phyloP scores from a whole-genome alignment of 2,329 filamentous ascomycete species.

The Neurospora crassa region DNA sequence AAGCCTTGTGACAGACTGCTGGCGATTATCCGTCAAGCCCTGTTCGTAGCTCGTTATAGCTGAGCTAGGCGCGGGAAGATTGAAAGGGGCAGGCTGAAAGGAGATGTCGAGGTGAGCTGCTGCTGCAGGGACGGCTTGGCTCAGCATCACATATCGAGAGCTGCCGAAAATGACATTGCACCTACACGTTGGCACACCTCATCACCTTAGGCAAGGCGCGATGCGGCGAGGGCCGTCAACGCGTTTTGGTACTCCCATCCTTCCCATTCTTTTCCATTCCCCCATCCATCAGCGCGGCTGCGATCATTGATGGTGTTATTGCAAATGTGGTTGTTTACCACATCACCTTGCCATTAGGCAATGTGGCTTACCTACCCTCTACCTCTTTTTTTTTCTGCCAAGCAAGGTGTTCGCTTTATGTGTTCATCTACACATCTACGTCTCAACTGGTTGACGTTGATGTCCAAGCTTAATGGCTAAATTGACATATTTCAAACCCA shows the following conservation, averaged over 20 bases:
- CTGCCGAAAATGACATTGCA: background rate
- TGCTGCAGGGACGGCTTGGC: background rate
- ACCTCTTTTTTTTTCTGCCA: constrained; percentile 5
- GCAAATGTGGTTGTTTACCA: background rate
- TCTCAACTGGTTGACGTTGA: constrained; percentile 31
- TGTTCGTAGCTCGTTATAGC: background rate
- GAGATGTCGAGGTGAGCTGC: background rate
- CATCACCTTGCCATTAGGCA: background rate
- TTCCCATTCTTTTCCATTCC: background rate
- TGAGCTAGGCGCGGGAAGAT: background rate
- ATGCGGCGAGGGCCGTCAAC: background rate
- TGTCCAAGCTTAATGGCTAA: constrained; percentile 45
- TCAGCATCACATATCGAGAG: background rate
- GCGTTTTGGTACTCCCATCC: background rate
- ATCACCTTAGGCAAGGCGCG: background rate
- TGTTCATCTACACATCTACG: constrained; percentile 37
- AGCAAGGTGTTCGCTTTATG: constrained; percentile 10
- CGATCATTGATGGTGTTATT: background rate
- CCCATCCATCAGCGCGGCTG: background rate
- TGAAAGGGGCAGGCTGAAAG: background rate
- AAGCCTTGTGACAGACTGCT: background rate
- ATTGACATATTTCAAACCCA: constrained; percentile 32
- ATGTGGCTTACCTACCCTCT: background rate
- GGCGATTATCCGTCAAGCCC: background rate
- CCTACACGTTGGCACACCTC: background rate